phyloP scores from a whole-genome alignment of 768 basidiomycete species.

The Amanita jacksonii region DNA sequence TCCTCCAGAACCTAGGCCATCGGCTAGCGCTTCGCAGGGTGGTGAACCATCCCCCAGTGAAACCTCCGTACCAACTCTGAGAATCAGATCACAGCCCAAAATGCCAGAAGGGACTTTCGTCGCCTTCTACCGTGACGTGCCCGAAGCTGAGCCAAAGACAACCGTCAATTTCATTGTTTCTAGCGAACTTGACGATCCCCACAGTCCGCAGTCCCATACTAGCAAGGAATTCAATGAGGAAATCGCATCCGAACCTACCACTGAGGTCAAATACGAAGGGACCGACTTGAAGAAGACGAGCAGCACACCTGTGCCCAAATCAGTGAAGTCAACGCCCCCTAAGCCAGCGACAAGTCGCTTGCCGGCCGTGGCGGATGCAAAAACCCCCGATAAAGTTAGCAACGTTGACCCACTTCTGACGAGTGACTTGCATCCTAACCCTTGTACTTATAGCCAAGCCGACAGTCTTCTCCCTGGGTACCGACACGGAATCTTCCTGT shows the following conservation, averaged over 20 bases:
- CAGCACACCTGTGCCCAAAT: background rate
- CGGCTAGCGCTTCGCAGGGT: conserved; percentile 25
- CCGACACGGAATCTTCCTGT: conserved; percentile 44
- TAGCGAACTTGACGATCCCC: conserved; percentile 59
- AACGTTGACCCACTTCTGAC: background rate
- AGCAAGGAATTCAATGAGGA: conserved; percentile 8
- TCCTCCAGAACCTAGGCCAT: conserved; percentile 39
- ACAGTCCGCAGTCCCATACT: conserved; percentile 14
- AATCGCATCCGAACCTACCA: background rate
- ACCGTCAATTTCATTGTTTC: conserved; percentile 68
- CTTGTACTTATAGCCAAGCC: conserved; percentile 30
- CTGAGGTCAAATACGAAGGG: conserved; percentile 1
- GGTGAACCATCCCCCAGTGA: background rate
- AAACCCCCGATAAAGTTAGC: conserved; percentile 22
- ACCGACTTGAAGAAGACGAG: no score
- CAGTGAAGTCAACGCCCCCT: no score
- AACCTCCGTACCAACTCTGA: conserved; percentile 18
- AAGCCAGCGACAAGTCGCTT: conserved; percentile 12
- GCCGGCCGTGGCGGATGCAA: conserved; percentile 32
- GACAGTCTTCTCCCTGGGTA: conserved; percentile 41
- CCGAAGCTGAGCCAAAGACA: conserved; percentile 35
- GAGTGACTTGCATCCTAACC: background rate
- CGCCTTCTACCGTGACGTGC: conserved; percentile 57
- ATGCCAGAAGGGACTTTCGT: conserved; percentile 66
- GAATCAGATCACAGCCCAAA: conserved; percentile 51